phyloP scores from a whole-genome alignment of 306 rosid genomes.

The Vigna mungo region DNA sequence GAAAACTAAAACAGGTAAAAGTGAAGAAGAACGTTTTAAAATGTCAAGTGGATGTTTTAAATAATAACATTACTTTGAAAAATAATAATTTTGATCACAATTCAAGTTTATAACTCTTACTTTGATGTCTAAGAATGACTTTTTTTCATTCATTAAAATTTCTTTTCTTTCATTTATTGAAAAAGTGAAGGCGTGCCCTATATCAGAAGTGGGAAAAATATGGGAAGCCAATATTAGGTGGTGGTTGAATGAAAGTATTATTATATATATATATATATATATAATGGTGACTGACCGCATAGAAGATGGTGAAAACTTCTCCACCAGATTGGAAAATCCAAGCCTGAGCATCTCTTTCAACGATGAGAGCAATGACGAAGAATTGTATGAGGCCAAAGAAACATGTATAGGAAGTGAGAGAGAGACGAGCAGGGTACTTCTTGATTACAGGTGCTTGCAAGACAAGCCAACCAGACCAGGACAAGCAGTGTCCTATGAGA shows the following conservation, averaged over 20 bases:
- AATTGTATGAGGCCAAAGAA: slow-evolving; percentile 94
- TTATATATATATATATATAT: background rate
- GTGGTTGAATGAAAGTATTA: background rate
- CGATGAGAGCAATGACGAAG: slow-evolving; percentile 62
- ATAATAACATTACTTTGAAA: background rate
- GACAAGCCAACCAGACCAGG: slow-evolving; percentile 98
- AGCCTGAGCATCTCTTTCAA: slow-evolving; percentile 77
- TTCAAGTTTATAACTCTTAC: background rate
- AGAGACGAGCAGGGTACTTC: slow-evolving; percentile 96
- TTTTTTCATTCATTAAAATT: too few relatives aligned
- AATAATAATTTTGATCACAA: background rate
- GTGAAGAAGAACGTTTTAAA: background rate
- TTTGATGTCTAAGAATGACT: too few relatives aligned
- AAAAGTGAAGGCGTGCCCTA: background rate
- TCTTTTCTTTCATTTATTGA: background rate
- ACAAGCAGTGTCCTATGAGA: slow-evolving; percentile 90
- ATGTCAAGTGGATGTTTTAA: background rate
- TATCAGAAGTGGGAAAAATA: background rate
- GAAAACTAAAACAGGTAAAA: background rate
- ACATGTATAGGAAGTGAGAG: slow-evolving; percentile 92
- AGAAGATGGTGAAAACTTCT: slow-evolving; percentile 83
- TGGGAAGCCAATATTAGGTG: background rate
- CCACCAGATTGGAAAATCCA: slow-evolving; percentile 84
- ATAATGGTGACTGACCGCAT: slow-evolving; percentile 67
- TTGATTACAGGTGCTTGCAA: slow-evolving; percentile 89